These are phyloP conservation scores for Neonectria hederae DNA, from an alignment of 2,329 filamentous ascomycete species.

Conservation along the genomic window DNA sequence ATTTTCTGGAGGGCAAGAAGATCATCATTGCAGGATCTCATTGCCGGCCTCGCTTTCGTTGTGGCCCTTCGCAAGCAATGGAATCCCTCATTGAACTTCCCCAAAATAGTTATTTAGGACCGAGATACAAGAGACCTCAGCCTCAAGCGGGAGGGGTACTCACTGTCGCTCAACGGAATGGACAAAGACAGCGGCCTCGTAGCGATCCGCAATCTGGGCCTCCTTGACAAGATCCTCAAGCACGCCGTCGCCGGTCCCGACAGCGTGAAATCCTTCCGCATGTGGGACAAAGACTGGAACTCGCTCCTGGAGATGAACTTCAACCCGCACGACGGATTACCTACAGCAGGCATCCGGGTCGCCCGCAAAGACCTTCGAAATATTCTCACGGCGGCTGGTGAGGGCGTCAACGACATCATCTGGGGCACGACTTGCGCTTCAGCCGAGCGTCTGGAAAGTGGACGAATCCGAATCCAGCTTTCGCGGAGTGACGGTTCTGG, in stretches of 20 bases:
- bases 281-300: slow-evolving; percentile 20
- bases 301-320: slow-evolving; percentile 2
- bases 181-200: slow-evolving; percentile 14
- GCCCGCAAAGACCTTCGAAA: slow-evolving; percentile 10
- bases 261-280: slow-evolving; percentile 5
- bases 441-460: slow-evolving; percentile 7
- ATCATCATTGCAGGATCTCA: slow-evolving; percentile 14
- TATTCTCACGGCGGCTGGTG: background rate
- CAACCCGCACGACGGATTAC: slow-evolving; percentile 6
- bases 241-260: background rate
- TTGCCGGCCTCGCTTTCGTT: slow-evolving; percentile 8
- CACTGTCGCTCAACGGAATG: slow-evolving; percentile 10
- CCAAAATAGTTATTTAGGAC: slow-evolving; percentile 14
- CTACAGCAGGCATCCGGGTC: slow-evolving; percentile 11
- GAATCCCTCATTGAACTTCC: background rate
- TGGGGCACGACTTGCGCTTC: slow-evolving; percentile 14
- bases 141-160: slow-evolving; percentile 8
- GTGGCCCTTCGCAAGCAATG: slow-evolving; percentile 7
- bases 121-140: slow-evolving; percentile 2
- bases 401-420: background rate
- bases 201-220: slow-evolving; percentile 4
- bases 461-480: slow-evolving; percentile 10
- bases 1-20: slow-evolving; percentile 14
- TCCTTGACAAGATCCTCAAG: slow-evolving; percentile 7
- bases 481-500: background rate